Percentiles rank a stretch among this genome's conserved stretches.
phyloP scores from a whole-genome alignment of 1,284 basidiomycete species.

The Marasmius tenuissimus region DNA sequence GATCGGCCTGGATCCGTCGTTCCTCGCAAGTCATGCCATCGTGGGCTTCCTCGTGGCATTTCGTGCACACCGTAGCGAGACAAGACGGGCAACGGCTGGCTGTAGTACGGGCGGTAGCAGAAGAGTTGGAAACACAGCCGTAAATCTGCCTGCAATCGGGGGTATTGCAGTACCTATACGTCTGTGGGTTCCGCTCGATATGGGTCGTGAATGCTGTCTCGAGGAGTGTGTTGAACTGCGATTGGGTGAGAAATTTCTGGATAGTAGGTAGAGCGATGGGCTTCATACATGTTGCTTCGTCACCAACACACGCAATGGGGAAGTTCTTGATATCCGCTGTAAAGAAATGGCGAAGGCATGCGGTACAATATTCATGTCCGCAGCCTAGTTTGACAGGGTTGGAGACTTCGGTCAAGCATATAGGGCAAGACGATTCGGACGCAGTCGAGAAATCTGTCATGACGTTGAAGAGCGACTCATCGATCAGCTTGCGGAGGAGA shows the following conservation, averaged over 20 bases:
- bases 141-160: slow-evolving; percentile 60
- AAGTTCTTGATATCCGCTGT: slow-evolving; percentile 41
- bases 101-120: slow-evolving; percentile 17
- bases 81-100: slow-evolving; percentile 48
- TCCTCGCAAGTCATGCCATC: slow-evolving; percentile 53
- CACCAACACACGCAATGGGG: slow-evolving; percentile 54
- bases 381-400: slow-evolving; percentile 47
- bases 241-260: slow-evolving; percentile 41
- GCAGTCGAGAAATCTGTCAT: slow-evolving; percentile 10
- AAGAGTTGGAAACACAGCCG: slow-evolving; percentile 27
- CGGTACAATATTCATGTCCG: slow-evolving; percentile 52
- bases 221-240: slow-evolving; percentile 44
- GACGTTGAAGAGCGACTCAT: slow-evolving; percentile 32
- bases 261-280: slow-evolving; percentile 53
- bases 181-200: slow-evolving; percentile 43
- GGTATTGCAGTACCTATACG: slow-evolving; percentile 54
- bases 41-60: slow-evolving; percentile 52
- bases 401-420: slow-evolving; percentile 48
- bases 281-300: slow-evolving; percentile 44
- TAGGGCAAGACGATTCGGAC: slow-evolving; percentile 39
- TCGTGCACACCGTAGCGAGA: slow-evolving; percentile 47
- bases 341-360: slow-evolving; percentile 52
- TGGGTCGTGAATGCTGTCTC: slow-evolving; percentile 45
- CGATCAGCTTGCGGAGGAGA: slow-evolving; percentile 39
- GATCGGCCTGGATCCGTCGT: slow-evolving; percentile 28